Evolutionary conservation across 345 rosid genomes (phyloP).

Genomic region (rapeseed (Brassica napus)): Da-Ae NC_063438.1:3160001-3160500

Average conservation of each 20-base stretch:
- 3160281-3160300: conserved; percentile 30
- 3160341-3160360: neutral
- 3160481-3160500: neutral
- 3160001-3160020: conserved; percentile 12
- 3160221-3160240: conserved; percentile 29
- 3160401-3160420: conserved; percentile 16
- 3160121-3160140: conserved; percentile 32
- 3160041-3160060: conserved; percentile 21
- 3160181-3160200: conserved; percentile 42
- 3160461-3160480: conserved; percentile 26
- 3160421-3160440: conserved; percentile 15
- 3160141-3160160: conserved; percentile 37
- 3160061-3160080: conserved; percentile 17
- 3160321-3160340: conserved; percentile 1
- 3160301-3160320: conserved; percentile 26
- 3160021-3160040: conserved; percentile 20
- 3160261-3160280: conserved; percentile 37
- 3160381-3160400: neutral
- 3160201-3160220: conserved; percentile 15
- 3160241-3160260: conserved; percentile 35
- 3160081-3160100: conserved; percentile 6
- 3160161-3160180: conserved; percentile 31
- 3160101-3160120: conserved; percentile 26
- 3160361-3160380: neutral
- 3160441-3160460: conserved; percentile 17